phyloP scores from a whole-genome alignment of 2,329 filamentous ascomycete genomes.

The Pyrenochaeta sp. region DNA sequence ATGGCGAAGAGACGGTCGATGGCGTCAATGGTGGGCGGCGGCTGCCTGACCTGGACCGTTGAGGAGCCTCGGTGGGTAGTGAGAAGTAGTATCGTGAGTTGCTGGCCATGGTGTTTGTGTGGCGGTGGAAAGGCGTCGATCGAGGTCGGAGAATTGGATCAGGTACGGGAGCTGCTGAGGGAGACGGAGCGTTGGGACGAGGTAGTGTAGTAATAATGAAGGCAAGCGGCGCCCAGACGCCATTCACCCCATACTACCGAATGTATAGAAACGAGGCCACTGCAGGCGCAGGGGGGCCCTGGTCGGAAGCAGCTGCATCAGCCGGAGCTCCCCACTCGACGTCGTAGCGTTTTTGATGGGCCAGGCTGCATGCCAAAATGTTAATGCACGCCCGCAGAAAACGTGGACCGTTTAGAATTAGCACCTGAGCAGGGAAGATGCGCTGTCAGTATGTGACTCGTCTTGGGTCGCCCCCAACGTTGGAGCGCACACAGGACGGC shows the following conservation, averaged over 20 bases:
- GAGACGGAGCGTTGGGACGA: conserved; percentile 15
- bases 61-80: conserved; percentile 45
- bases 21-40: conserved; percentile 55
- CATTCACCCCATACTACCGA: conserved; percentile 49
- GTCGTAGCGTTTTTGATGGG: conserved; percentile 35
- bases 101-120: conserved; percentile 41
- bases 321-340: conserved; percentile 41
- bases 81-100: conserved; percentile 48
- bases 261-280: conserved; percentile 35
- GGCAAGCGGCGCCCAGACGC: conserved; percentile 42
- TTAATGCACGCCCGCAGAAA: conserved; percentile 45
- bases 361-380: conserved; percentile 40
- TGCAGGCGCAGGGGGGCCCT: conserved; percentile 40
- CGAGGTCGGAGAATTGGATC: conserved; percentile 20
- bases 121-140: conserved; percentile 15
- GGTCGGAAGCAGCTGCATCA: conserved; percentile 42
- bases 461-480: conserved; percentile 37
- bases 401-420: conserved; percentile 47
- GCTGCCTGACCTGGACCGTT: conserved; percentile 44
- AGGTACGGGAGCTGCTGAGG: conserved; percentile 21
- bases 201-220: conserved; percentile 45
- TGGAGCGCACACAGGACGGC: conserved; percentile 31
- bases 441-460: conserved; percentile 50
- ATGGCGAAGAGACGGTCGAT: conserved; percentile 55
- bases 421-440: conserved; percentile 40